Conservation (phyloP, 176 grass and related monocot species). For the Musa itinerans region DNA sequence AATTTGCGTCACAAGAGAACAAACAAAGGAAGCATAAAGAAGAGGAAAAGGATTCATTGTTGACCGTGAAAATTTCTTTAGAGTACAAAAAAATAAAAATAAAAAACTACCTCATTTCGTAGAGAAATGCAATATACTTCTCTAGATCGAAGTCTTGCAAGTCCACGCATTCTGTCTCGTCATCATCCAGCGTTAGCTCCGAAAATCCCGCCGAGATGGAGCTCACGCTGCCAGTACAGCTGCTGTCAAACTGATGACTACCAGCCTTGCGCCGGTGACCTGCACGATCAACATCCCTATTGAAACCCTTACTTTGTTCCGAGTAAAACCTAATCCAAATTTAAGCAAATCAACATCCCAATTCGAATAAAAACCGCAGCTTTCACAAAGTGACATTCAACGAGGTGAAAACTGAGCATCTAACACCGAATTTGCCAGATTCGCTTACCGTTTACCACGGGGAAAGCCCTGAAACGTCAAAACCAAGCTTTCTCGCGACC, state of each 20-base stretch:
- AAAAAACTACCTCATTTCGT: background rate
- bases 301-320: background rate
- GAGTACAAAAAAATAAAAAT: background rate
- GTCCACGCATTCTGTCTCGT: background rate
- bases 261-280: background rate
- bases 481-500: background rate
- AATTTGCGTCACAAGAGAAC: too few species aligned
- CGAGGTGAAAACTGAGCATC: too few species aligned
- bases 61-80: too few species aligned
- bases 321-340: background rate
- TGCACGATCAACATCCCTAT: background rate
- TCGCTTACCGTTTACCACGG: conserved; percentile 10
- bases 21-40: too few species aligned
- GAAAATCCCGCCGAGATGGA: background rate
- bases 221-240: background rate
- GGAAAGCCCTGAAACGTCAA: background rate
- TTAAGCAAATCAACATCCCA: background rate
- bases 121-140: background rate
- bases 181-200: background rate
- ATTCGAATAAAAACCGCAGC: conserved; percentile 13
- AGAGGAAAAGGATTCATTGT: too few species aligned
- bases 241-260: background rate
- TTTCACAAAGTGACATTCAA: background rate
- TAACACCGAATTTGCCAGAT: background rate
- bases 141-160: conserved; percentile 1